Evolutionary conservation across 2,329 filamentous ascomycete genomes (phyloP).

Genomic region (Celoporthe dispersa): DNA sequence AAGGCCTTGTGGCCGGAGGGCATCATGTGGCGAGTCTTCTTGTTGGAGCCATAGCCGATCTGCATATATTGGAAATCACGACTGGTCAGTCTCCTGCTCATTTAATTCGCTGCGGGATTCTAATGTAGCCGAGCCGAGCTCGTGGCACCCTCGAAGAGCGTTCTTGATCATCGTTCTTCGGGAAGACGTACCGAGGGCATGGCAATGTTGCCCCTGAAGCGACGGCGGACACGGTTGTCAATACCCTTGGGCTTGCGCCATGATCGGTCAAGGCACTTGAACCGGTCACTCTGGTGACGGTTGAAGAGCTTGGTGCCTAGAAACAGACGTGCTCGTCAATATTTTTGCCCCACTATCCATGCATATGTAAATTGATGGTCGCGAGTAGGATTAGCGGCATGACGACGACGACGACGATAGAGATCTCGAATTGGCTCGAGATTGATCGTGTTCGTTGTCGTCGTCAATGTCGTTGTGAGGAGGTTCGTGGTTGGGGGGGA

Average conservation of each 20-base stretch:
- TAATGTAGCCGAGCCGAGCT: background rate
- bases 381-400: constrained; percentile 23
- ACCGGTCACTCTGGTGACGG: constrained; percentile 97
- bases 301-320: constrained; percentile 91
- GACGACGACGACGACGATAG: background rate
- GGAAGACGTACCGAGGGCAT: constrained; percentile 91
- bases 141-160: constrained; percentile 4
- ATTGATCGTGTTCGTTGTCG: constrained; percentile 11
- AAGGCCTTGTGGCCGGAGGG: constrained; percentile 99
- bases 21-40: constrained; percentile 99
- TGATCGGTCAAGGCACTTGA: constrained; percentile 85
- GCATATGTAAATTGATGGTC: constrained; percentile 21
- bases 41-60: constrained; percentile 99
- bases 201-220: constrained; percentile 92
- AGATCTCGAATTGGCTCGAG: background rate
- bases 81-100: constrained; percentile 7
- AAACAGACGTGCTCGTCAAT: constrained; percentile 46
- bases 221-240: constrained; percentile 95
- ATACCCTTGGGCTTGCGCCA: constrained; percentile 99
- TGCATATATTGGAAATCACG: constrained; percentile 44
- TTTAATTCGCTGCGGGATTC: background rate
- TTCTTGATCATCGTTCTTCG: constrained; percentile 1
- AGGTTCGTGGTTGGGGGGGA: constrained; percentile 26
- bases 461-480: constrained; percentile 11
- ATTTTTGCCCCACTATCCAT: constrained; percentile 31